These are phyloP conservation scores for Mangifera indica DNA, from an alignment of 345 rosid genomes.

Conservation along the genomic window DNA sequence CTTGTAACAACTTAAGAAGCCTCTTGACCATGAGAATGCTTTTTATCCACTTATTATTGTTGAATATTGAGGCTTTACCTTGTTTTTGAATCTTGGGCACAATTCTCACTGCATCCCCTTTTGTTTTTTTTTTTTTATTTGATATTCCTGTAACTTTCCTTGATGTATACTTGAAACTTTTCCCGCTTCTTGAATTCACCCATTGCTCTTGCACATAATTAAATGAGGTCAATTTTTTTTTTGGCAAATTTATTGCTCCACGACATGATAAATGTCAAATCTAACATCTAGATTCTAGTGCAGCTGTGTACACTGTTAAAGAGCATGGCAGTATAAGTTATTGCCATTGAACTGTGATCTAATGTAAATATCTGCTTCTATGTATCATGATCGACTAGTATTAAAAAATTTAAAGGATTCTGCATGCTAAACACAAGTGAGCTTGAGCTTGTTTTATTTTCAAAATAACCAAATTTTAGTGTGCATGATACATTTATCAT, in stretches of 20 bases:
- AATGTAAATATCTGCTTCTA: no score
- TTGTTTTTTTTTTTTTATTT: no score
- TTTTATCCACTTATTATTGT: not conserved
- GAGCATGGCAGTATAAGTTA: not conserved
- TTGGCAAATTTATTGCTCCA: not conserved
- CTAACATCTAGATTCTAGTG: no score
- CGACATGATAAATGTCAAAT: not conserved
- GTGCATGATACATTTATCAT: not conserved
- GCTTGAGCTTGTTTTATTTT: slow-evolving; percentile 3
- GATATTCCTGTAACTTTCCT: not conserved
- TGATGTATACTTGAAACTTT: not conserved
- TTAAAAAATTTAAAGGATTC: not conserved
- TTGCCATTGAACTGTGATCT: not conserved
- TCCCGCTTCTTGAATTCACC: not conserved
- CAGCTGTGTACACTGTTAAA: not conserved
- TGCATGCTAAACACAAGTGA: not conserved
- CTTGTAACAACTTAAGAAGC: not conserved
- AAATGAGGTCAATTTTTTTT: no score
- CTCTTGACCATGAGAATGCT: not conserved
- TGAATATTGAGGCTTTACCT: not conserved
- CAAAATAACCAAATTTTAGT: not conserved
- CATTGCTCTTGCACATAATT: not conserved
- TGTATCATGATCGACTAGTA: not conserved
- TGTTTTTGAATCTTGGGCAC: not conserved
- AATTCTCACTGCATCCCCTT: not conserved